phyloP scores from a whole-genome alignment of 2,329 filamentous ascomycete genomes.

The Alternaria ethzedia region DNA sequence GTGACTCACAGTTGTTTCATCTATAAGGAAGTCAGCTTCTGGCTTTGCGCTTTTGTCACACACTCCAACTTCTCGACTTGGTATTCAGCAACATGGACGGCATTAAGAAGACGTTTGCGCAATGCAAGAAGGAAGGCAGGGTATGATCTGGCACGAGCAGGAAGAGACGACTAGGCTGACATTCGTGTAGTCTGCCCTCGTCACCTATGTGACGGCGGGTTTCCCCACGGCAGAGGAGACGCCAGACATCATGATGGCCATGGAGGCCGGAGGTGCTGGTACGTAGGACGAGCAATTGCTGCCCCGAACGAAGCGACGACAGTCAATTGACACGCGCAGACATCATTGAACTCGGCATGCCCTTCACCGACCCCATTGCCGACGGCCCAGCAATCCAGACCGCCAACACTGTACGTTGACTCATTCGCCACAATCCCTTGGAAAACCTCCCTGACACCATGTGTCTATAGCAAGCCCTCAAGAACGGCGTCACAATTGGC shows the following conservation, averaged over 20 bases:
- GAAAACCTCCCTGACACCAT: conserved; percentile 20
- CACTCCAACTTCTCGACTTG: neutral
- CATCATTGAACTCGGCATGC: conserved; percentile 92
- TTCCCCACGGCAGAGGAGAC: conserved; percentile 85
- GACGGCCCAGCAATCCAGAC: conserved; percentile 97
- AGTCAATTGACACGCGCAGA: conserved; percentile 60
- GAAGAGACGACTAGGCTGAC: conserved; percentile 10
- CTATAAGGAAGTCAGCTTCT: conserved; percentile 10
- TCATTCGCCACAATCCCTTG: conserved; percentile 26
- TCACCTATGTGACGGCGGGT: conserved; percentile 95
- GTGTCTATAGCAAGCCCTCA: conserved; percentile 67
- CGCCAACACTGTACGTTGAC: conserved; percentile 75
- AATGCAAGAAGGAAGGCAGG: conserved; percentile 58
- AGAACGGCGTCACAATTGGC: conserved; percentile 85
- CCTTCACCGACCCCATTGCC: conserved; percentile 97
- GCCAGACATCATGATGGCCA: conserved; percentile 80
- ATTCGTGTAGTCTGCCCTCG: conserved; percentile 72
- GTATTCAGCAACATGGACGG: conserved; percentile 49
- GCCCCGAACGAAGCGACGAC: neutral
- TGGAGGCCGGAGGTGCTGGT: conserved; percentile 94
- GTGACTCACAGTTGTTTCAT: conserved; percentile 22
- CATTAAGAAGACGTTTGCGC: conserved; percentile 58
- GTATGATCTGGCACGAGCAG: conserved; percentile 27
- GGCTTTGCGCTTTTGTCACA: neutral
- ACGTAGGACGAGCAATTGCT: conserved; percentile 37